These are phyloP conservation scores for Heracleum sosnowskyi DNA, from an alignment of 129 eudicot genomes.

Conservation along the genomic window DNA sequence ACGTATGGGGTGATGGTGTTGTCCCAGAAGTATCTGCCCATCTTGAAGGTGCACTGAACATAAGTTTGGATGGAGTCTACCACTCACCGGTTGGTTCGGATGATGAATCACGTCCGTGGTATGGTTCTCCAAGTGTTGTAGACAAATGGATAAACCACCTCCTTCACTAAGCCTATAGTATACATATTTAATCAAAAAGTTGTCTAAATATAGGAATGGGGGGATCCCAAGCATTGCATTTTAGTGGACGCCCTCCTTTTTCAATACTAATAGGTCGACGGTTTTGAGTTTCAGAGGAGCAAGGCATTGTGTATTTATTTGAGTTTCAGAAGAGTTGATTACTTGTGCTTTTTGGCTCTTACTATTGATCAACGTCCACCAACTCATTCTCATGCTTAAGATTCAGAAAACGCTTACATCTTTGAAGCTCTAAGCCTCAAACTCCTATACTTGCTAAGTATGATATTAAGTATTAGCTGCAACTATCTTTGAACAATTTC, in stretches of 20 bases:
- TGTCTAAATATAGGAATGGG: not conserved
- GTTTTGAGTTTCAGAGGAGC: not conserved
- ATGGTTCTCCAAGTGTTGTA: slow-evolving; percentile 75
- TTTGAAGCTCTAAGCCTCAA: too few species aligned
- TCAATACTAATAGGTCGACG: not conserved
- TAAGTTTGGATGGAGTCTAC: slow-evolving; percentile 77
- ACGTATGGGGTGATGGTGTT: slow-evolving; percentile 96
- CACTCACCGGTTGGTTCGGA: slow-evolving; percentile 98
- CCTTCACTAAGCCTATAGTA: slow-evolving; percentile 13
- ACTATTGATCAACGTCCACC: too few species aligned
- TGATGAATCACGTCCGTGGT: slow-evolving; percentile 80
- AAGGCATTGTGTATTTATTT: not conserved
- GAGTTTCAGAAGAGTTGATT: not conserved
- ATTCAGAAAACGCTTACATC: not conserved
- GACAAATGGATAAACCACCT: slow-evolving; percentile 85
- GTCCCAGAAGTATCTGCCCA: slow-evolving; percentile 93
- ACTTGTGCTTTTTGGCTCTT: too few species aligned
- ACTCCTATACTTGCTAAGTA: not conserved
- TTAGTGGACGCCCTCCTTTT: not conserved
- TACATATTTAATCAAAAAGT: not conserved
- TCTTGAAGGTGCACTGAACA: slow-evolving; percentile 78
- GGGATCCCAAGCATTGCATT: not conserved
- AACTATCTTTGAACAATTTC: too few species aligned
- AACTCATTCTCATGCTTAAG: too few species aligned
- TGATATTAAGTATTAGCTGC: too few species aligned